A percentile compares a stretch with the other conserved stretches of the same genome.
Conservation (phyloP, 2,329 filamentous ascomycete genomes). For the Sclerotinia spermophila region DNA sequence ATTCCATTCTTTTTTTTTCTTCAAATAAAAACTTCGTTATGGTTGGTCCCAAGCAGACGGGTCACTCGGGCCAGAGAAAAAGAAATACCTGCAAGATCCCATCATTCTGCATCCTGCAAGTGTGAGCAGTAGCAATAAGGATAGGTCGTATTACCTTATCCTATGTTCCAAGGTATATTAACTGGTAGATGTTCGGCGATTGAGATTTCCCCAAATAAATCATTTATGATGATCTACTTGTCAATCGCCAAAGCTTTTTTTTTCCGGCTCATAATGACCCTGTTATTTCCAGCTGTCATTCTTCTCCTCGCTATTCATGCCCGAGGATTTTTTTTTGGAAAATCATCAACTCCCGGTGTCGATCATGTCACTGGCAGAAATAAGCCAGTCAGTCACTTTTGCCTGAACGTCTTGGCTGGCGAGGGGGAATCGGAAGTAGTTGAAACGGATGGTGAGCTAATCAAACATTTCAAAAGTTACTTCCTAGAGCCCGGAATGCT, state of each 20-base stretch:
- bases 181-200: slow-evolving; percentile 8
- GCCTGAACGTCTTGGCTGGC: slow-evolving; percentile 16
- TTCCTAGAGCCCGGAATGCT: neutral
- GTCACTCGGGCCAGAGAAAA: slow-evolving; percentile 7
- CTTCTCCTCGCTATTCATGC: neutral
- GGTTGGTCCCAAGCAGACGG: slow-evolving; percentile 18
- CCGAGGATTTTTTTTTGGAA: slow-evolving; percentile 3
- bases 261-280: neutral
- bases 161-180: slow-evolving; percentile 12
- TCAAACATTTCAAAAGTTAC: slow-evolving; percentile 4
- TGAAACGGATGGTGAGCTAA: slow-evolving; percentile 15
- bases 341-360: slow-evolving; percentile 18
- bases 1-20: neutral
- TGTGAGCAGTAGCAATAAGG: slow-evolving; percentile 4
- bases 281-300: slow-evolving; percentile 7
- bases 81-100: slow-evolving; percentile 17
- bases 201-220: slow-evolving; percentile 1
- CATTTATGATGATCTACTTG: neutral
- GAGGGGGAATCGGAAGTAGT: slow-evolving; percentile 9
- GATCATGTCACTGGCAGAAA: slow-evolving; percentile 15
- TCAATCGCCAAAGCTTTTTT: slow-evolving; percentile 3
- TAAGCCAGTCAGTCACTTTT: slow-evolving; percentile 14
- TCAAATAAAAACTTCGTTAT: slow-evolving; percentile 1
- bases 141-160: slow-evolving; percentile 13
- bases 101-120: slow-evolving; percentile 17